These are phyloP conservation scores for Tetracladium marchalianum DNA, from an alignment of 495 filamentous ascomycete species.

Conservation along the genomic window DNA sequence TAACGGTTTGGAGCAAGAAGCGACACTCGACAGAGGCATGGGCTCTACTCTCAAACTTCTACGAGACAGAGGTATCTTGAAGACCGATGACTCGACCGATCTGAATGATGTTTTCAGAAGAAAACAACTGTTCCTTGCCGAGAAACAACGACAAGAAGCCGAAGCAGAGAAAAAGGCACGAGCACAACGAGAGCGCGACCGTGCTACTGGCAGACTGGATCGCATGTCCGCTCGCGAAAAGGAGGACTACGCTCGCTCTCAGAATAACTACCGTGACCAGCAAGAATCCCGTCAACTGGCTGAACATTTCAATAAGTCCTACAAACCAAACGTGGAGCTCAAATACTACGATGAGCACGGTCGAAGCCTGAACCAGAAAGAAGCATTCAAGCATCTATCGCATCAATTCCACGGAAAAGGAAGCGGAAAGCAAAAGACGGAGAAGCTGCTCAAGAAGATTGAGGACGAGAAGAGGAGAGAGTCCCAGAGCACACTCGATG, in stretches of 20 bases:
- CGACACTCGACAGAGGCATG: slow-evolving; percentile 63
- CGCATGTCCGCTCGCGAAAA: slow-evolving; percentile 80
- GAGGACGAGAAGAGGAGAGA: slow-evolving; percentile 85
- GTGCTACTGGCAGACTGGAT: slow-evolving; percentile 69
- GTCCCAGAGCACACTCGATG: slow-evolving; percentile 71
- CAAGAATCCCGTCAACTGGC: slow-evolving; percentile 69
- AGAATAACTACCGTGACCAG: slow-evolving; percentile 81
- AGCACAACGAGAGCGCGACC: slow-evolving; percentile 79
- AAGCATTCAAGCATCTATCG: slow-evolving; percentile 89
- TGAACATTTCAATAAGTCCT: slow-evolving; percentile 74
- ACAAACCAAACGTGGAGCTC: slow-evolving; percentile 82
- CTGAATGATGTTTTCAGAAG: slow-evolving; percentile 62
- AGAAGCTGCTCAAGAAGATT: slow-evolving; percentile 94
- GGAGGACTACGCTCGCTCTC: slow-evolving; percentile 77
- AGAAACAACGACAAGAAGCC: slow-evolving; percentile 62
- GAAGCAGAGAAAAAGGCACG: slow-evolving; percentile 70
- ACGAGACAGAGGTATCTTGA: slow-evolving; percentile 70
- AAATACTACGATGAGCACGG: slow-evolving; percentile 86
- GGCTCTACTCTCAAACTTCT: slow-evolving; percentile 76
- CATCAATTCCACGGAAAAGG: slow-evolving; percentile 99
- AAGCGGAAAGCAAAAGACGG: slow-evolving; percentile 94
- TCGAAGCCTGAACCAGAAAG: slow-evolving; percentile 77
- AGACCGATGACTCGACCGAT: slow-evolving; percentile 48
- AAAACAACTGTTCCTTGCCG: slow-evolving; percentile 69
- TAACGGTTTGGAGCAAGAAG: slow-evolving; percentile 79